Evolutionary conservation across 2,329 filamentous ascomycete species (phyloP).

Genomic region (Exophiala mesophila): DNA sequence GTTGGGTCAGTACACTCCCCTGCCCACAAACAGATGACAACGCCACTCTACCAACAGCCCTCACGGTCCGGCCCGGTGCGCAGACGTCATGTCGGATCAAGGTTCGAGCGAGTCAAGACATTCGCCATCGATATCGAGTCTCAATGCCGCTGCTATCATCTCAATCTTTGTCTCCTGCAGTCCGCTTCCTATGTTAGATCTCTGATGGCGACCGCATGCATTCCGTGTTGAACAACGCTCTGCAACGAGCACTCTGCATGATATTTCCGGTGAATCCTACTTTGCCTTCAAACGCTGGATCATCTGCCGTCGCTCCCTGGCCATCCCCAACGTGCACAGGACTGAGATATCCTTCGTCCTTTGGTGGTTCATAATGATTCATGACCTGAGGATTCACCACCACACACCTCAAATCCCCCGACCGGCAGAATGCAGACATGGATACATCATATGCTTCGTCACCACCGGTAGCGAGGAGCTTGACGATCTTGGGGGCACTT

Average conservation of each 20-base stretch:
- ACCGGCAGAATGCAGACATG: background rate
- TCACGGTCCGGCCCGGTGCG: too few species aligned
- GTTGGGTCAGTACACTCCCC: too few species aligned
- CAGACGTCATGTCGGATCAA: too few species aligned
- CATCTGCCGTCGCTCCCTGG: constrained; percentile 3
- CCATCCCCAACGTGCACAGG: constrained; percentile 9
- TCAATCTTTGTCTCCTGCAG: too few species aligned
- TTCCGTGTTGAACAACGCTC: constrained; percentile 6
- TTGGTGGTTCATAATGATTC: constrained; percentile 10
- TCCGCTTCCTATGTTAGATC: too few species aligned
- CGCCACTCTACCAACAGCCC: too few species aligned
- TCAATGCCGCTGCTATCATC: too few species aligned
- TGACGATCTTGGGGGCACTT: constrained; percentile 9
- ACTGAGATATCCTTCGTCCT: constrained; percentile 8
- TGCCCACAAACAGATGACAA: too few species aligned
- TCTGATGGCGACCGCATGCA: too few species aligned
- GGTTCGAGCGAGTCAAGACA: too few species aligned
- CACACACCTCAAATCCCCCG: constrained; percentile 1
- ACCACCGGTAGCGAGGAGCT: background rate
- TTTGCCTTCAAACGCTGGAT: background rate
- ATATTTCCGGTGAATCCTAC: constrained; percentile 9
- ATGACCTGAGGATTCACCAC: constrained; percentile 9
- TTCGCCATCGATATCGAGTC: too few species aligned
- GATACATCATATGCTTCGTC: constrained; percentile 10
- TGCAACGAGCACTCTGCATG: constrained; percentile 9